A percentile compares a stretch with the other conserved stretches of the same genome.
These are phyloP conservation scores for Nicotiana knightiana DNA, from an alignment of 257 asterid species.

Conservation along the genomic window DNA sequence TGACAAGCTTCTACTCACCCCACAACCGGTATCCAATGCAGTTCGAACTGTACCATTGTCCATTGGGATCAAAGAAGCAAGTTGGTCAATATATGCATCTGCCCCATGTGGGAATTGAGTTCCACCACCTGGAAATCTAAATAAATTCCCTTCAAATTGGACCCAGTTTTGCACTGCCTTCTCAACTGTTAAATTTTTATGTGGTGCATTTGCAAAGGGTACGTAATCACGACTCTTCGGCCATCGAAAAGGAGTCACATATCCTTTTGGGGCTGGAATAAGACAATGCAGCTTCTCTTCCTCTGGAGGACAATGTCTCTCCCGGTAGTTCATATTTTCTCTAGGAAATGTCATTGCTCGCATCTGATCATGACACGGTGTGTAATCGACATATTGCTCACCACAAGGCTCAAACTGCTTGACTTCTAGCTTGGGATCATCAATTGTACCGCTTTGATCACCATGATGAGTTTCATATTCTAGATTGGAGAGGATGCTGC, in stretches of 20 bases:
- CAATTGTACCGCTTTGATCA: background rate
- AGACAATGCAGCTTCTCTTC: constrained; percentile 25
- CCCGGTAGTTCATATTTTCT: constrained; percentile 19
- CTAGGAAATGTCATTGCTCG: constrained; percentile 20
- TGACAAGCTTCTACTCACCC: constrained; percentile 12
- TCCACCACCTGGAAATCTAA: constrained; percentile 21
- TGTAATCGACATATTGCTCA: constrained; percentile 16
- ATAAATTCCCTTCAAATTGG: constrained; percentile 13
- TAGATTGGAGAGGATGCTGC: constrained; percentile 17
- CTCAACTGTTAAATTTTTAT: constrained; percentile 20
- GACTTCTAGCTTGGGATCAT: constrained; percentile 10
- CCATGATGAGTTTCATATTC: constrained; percentile 17
- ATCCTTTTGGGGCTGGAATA: constrained; percentile 25
- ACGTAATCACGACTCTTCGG: constrained; percentile 22
- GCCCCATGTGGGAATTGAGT: constrained; percentile 22
- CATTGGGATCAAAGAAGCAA: constrained; percentile 25
- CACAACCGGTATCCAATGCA: constrained; percentile 25
- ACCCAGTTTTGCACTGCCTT: constrained; percentile 25
- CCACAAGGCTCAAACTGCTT: constrained; percentile 12
- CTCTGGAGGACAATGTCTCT: constrained; percentile 23
- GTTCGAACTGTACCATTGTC: constrained; percentile 25
- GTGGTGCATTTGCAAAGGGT: constrained; percentile 20
- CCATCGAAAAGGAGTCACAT: constrained; percentile 20
- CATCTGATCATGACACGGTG: constrained; percentile 21
- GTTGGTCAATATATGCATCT: constrained; percentile 24